Evolutionary conservation across 2,329 filamentous ascomycete genomes (phyloP).

Genomic region (Beauveria bassiana): DNA sequence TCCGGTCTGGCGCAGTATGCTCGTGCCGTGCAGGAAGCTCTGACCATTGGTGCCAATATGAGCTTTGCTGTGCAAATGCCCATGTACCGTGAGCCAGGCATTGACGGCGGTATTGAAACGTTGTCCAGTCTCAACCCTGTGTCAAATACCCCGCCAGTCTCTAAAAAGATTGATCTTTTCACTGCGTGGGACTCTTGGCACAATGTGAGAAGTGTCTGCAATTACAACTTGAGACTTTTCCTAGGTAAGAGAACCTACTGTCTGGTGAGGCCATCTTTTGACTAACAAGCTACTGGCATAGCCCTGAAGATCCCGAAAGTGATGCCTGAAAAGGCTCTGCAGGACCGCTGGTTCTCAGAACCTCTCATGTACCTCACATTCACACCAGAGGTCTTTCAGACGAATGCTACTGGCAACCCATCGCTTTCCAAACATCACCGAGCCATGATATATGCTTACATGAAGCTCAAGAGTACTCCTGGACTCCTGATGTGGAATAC

Average conservation of each 20-base stretch:
- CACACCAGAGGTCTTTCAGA: slow-evolving; percentile 45
- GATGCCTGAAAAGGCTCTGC: slow-evolving; percentile 52
- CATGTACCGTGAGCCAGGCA: slow-evolving; percentile 67
- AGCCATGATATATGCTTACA: slow-evolving; percentile 51
- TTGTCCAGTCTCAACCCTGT: slow-evolving; percentile 39
- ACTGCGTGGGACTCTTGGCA: slow-evolving; percentile 94
- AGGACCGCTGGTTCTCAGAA: slow-evolving; percentile 62
- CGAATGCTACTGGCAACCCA: slow-evolving; percentile 54
- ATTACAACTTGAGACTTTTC: slow-evolving; percentile 72
- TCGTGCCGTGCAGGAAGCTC: slow-evolving; percentile 71
- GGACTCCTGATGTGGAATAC: slow-evolving; percentile 58
- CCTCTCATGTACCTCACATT: slow-evolving; percentile 57
- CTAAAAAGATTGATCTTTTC: slow-evolving; percentile 51
- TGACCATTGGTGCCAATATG: slow-evolving; percentile 66
- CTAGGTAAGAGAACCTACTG: slow-evolving; percentile 58
- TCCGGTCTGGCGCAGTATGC: slow-evolving; percentile 67
- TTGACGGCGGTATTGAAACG: slow-evolving; percentile 44
- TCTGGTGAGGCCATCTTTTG: neutral
- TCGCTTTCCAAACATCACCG: slow-evolving; percentile 56
- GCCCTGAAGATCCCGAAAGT: slow-evolving; percentile 50
- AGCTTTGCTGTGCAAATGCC: slow-evolving; percentile 75
- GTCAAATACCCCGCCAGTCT: slow-evolving; percentile 19
- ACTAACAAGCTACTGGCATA: slow-evolving; percentile 19
- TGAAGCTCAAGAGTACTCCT: slow-evolving; percentile 55
- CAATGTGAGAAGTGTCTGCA: slow-evolving; percentile 73